Evolutionary conservation across 768 basidiomycete genomes (phyloP), one percentile per base, ranked within the genome.

Genomic region (Mycena olivaceomarginata): DNA sequence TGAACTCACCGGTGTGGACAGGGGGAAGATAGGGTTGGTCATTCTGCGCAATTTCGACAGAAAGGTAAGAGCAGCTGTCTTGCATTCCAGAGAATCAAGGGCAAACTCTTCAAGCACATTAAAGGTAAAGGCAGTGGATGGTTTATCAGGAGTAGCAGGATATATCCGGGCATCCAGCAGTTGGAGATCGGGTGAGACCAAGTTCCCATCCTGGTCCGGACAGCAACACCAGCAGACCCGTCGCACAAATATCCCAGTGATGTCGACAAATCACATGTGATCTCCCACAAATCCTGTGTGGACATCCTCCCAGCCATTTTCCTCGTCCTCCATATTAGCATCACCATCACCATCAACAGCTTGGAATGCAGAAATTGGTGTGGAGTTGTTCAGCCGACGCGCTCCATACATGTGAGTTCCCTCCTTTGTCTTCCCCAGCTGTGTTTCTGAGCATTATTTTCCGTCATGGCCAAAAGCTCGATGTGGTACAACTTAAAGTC

Each of bases 101-200:
- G 77, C 46, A 65, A 83, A 82, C 3, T 78, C 13, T 59, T 84
- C 69, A 16, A 83, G 75, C 3, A 81, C 81, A 18, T 64, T n/a
- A 43, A 82, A 83, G 5, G 79, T 82, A 31, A 83, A 83, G 0
- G 76, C 81, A 0, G 76, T 79, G 39, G 76, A 56, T 22, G 82
- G 80, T 37, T 37, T n/a, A 0, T 31, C 37, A 5, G 75, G 60
- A 13, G 70, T 78, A 5, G 82, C 72, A 1, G 82, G 76, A 62
- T 76, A 82, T 2, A 82, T 66, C 7, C 41, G 12, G 3, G 31
- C 25, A 20, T 60, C 40, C 1, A 82, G 59, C 11, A 82, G 80
- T 59, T 81, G 79, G 20, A 75, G 72, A 59, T 76, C 18, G 3
- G 46, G 72, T 10, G 48, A 22, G n/a, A 45, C 16, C 20, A 22